Conservation (phyloP, 179 eudicot genomes). For the Beta lomatogona region DNA sequence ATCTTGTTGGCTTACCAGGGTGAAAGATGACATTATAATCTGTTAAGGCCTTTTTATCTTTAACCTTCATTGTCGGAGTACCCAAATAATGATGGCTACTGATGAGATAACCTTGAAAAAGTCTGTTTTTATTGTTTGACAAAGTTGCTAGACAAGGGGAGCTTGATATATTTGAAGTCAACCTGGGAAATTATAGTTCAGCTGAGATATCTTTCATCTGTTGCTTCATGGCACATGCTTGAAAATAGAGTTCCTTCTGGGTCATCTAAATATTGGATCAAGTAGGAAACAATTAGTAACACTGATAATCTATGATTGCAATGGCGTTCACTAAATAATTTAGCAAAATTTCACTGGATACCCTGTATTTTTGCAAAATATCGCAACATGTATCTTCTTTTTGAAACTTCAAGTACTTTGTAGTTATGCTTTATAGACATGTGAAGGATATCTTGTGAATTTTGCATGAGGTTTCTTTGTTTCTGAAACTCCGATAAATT, state of each 20-base stretch:
- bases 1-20: neutral
- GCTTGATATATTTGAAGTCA: neutral
- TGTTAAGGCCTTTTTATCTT: neutral
- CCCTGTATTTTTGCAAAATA: neutral
- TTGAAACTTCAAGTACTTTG: neutral
- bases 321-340: neutral
- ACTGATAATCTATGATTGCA: neutral
- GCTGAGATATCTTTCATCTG: neutral
- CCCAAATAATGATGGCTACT: neutral
- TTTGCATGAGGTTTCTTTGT: neutral
- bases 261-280: neutral
- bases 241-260: neutral
- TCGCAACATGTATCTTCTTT: neutral
- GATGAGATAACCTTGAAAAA: neutral
- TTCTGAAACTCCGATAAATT: too few species aligned
- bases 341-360: neutral
- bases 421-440: neutral
- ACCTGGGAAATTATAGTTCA: neutral
- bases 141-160: neutral
- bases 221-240: neutral
- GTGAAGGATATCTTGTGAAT: neutral
- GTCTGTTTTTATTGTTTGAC: neutral
- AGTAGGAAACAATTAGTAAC: neutral
- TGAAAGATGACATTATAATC: neutral
- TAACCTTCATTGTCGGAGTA: neutral